These are phyloP conservation scores for Fusarium sp. DNA, from an alignment of 2,329 filamentous ascomycete species.

Conservation along the genomic window DNA sequence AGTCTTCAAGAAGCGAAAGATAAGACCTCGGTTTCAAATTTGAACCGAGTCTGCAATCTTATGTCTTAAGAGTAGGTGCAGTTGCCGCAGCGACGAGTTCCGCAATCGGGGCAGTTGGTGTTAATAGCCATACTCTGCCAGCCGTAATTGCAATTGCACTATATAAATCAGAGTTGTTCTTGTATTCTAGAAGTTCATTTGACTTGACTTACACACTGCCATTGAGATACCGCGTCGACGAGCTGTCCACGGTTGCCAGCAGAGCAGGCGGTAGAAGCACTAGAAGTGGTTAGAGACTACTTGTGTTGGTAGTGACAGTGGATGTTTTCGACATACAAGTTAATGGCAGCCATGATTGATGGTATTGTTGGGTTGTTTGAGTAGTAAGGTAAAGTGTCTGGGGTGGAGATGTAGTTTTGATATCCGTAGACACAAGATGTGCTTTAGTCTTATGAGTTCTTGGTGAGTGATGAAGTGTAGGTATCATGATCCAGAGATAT, in stretches of 20 bases:
- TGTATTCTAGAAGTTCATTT: too few relatives aligned
- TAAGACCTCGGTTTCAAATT: too few relatives aligned
- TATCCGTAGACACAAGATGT: neutral
- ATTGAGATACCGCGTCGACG: neutral
- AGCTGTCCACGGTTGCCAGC: neutral
- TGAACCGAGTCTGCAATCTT: accelerated
- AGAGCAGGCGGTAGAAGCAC: neutral
- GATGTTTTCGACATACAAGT: neutral
- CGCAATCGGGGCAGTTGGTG: neutral
- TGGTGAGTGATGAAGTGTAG: neutral
- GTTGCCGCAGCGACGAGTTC: conserved; percentile 16
- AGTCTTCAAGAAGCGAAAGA: neutral
- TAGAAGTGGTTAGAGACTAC: neutral
- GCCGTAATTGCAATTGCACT: conserved; percentile 8
- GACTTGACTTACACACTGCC: conserved; percentile 4
- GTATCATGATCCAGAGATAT: neutral
- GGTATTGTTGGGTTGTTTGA: neutral
- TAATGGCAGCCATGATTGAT: neutral
- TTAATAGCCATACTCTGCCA: neutral
- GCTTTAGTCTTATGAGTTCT: neutral
- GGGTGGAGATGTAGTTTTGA: neutral
- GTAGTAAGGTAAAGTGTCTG: neutral
- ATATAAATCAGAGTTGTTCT: too few relatives aligned
- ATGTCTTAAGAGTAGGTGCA: conserved; percentile 29
- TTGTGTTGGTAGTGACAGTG: too few relatives aligned